Evolutionary conservation across 164 flowering plant genomes (phyloP).

Genomic region (Umbellularia californica): DNA sequence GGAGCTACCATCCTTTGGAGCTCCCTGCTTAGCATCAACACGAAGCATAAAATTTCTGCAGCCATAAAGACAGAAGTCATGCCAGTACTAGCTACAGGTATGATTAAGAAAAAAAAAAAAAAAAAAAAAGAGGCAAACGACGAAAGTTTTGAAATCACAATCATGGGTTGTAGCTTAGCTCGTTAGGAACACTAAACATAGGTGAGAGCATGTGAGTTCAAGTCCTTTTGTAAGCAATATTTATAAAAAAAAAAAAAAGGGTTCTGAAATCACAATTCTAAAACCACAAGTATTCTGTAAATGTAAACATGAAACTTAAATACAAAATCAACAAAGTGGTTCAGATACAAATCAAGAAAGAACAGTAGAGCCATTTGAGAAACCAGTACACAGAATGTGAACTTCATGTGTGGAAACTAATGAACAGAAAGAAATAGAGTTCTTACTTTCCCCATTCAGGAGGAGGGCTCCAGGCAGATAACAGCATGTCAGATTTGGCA

Average conservation of each 20-base stretch:
- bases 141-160: background rate
- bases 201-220: too few species aligned
- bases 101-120: background rate
- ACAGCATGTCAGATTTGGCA: slow-evolving; percentile 88
- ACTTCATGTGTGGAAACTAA: background rate
- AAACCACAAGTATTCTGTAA: background rate
- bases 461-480: slow-evolving; percentile 98
- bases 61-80: slow-evolving; percentile 5
- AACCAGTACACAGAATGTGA: background rate
- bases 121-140: background rate
- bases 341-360: background rate
- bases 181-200: too few species aligned
- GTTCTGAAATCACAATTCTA: background rate
- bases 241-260: background rate
- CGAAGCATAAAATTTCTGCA: slow-evolving; percentile 97
- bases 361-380: background rate
- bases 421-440: background rate
- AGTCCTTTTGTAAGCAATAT: too few species aligned
- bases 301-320: background rate
- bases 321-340: background rate
- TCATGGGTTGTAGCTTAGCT: too few species aligned
- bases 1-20: slow-evolving; percentile 91
- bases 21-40: slow-evolving; percentile 95
- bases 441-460: slow-evolving; percentile 98
- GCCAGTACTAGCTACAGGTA: background rate